Percentiles rank a stretch among this genome's conserved stretches.
Evolutionary conservation across 2,329 filamentous ascomycete species (phyloP).

Genomic region (Fusarium vanettenii): DNA sequence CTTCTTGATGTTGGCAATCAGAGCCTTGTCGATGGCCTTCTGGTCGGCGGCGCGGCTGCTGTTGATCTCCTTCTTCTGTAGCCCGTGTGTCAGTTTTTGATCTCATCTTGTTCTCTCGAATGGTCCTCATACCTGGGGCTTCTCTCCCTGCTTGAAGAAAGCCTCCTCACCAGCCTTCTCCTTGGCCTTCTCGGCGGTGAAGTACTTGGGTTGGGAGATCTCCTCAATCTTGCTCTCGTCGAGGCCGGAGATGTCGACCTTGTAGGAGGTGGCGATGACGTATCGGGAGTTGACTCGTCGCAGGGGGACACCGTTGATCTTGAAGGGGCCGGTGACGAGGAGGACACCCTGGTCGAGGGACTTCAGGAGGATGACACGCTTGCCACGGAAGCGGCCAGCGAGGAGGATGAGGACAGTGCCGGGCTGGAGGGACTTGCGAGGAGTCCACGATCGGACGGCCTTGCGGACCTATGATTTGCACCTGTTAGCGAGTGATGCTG

Average conservation of each 20-base stretch:
- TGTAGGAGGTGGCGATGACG: constrained; percentile 90
- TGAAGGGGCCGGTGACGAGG: constrained; percentile 99
- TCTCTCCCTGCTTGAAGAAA: constrained; percentile 99
- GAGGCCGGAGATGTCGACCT: constrained; percentile 85
- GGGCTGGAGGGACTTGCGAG: constrained; percentile 89
- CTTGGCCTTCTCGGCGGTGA: constrained; percentile 92
- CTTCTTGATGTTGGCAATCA: constrained; percentile 98
- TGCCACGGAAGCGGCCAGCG: constrained; percentile 99
- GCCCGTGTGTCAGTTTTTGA: constrained; percentile 37
- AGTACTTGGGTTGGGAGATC: constrained; percentile 85
- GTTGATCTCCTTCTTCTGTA: constrained; percentile 95
- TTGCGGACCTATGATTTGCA: constrained; percentile 83
- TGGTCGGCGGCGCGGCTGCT: constrained; percentile 95
- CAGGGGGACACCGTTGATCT: constrained; percentile 99
- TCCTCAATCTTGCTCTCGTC: constrained; percentile 91
- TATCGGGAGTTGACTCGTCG: constrained; percentile 94
- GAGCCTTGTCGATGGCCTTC: constrained; percentile 97
- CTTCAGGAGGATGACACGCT: constrained; percentile 99
- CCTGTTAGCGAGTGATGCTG: constrained; percentile 45
- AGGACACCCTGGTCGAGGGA: constrained; percentile 96
- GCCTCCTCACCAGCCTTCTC: constrained; percentile 98
- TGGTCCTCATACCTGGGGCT: constrained; percentile 81
- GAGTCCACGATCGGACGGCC: constrained; percentile 86
- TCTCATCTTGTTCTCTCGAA: not conserved
- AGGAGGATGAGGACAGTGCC: constrained; percentile 98